Base-by-base conservation (phyloP, 2,329 filamentous ascomycete genomes). In the Fusarium annulatum region DNA sequence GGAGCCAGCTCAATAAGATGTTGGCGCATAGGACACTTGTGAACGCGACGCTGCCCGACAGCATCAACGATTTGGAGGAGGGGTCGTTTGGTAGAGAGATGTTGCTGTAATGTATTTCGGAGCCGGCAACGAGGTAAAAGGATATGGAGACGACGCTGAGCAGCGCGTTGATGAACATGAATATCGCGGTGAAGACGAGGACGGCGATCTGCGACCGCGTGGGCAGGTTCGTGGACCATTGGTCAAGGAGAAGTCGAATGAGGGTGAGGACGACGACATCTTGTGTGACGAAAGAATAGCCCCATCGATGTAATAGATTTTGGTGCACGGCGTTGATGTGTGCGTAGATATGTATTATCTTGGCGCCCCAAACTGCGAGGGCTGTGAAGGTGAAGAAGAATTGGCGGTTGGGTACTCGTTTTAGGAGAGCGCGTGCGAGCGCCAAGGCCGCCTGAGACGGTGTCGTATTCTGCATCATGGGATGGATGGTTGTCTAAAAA, bases 51-150 rank as follows among this genome's bases (percentile, higher is more conserved):
- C 80, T 55, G 3, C 81, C 81, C 3, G 80, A 75, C 5, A 82
- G 74, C 18, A 83, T 68, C 43, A 81, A 72, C 19, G 72, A 72
- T 66, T 77, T 73, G 3, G 79, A 80, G 3, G 79, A 78, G 16
- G 79, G 69, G 39, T 83, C 82, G 15, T 75, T 71, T 1, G 77
- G 78, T 14, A 82, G 53, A 18, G 70, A 80, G 28, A 81, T 67
- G 52, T 83, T 82, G 48, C 80, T 76, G 74, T 81, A 81, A 42
- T 81, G 81, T 7, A 83, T 76, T 59, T 83, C 81, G 11, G 78
- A 78, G 23, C 81, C 80, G 2, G 80, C 71, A 9, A 80, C 74
- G 26, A 69, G 52, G 62, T 80, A 83, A 64, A 83, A 83, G 4
- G 80, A 79, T 16, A 82, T 49, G 18, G 53, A 64, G 39, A 74